Evolutionary conservation across 352 stramenopile species (phyloP), one percentile per base, ranked within the genome.

Genomic region (Phytophthora europaea): DNA sequence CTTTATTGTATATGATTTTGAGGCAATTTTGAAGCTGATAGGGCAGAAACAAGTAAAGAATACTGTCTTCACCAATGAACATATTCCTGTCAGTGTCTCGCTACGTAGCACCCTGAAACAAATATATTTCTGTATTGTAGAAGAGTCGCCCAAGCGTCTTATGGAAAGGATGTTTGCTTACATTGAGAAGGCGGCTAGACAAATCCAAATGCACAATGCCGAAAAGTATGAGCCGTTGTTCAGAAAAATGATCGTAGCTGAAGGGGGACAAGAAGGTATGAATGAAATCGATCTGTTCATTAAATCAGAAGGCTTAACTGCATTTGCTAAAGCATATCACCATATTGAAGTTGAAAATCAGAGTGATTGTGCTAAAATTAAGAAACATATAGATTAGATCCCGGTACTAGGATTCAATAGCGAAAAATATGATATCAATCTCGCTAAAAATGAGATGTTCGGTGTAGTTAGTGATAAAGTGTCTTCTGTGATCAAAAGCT

Each of bases 391-490:
- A n/a, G 40, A 64, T 15, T 40, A 64, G 15, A 40, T 64, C 36
- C 38, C 57, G 16, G 57, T 76, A 0, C 26, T 79, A 26, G 72
- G 67, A 9, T 80, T 73, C 55, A 80, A 82, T 47, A n/a, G 76
- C 22, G 76, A 76, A 20, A 82, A 82, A 48, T n/a, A n/a, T n/a
- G n/a, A n/a, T n/a, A n/a, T n/a, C n/a, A n/a, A 48, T 15, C 20
- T 79, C 18, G 72, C 79, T 33, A 82, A 82, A 33, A 76, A 72
- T 0, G 60, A 79, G 55, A 50, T 79, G 8, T 79, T 79, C 23
- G 12, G 10, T 16, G 34, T 43, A 0, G 3, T 43, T 48, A 15
- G 18, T 20, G 6, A 48, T 20, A 48, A 9, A 48, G 16, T 6
- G 22, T 48, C 40, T 22, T 48, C 16, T 18, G 47, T 53, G 8